Evolutionary conservation across 2,329 filamentous ascomycete genomes (phyloP), one percentile per base, ranked within the genome.

Genomic region (Huntiella abstrusa): DNA sequence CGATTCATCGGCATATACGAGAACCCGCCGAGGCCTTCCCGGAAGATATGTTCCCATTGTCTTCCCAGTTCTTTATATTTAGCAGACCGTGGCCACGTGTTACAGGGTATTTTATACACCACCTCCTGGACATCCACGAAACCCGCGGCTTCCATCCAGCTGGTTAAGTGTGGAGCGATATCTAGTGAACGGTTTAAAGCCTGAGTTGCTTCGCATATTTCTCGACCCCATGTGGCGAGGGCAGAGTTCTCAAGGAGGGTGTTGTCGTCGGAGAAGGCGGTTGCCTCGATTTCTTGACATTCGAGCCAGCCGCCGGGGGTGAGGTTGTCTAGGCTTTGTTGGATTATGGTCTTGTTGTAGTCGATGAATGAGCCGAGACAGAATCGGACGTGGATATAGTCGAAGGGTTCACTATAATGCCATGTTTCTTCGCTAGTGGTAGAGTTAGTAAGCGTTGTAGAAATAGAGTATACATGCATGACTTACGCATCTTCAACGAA

Each of bases 401-500:
- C 70, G 48, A 73, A 67, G 1, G 67, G 63, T 43, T 75, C 67
- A 3, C 69, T 67, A 55, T 65, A 70, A 38, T 65, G 62, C 69
- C 69, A 71, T 2, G 64, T 59, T 48, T 71, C 64, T 2, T 63
- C 60, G 13, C 68, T 69, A 47, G 41, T n/a, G 15, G 10, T 2
- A 15, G 7, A 12, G n/a, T 35, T 43, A 46, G 44, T 33, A n/a
- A 34, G 17, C 11, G 13, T 13, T 16, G 11, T 28, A 0, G 36
- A 10, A n/a, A 5, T 8, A 51, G 46, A 47, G 17, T 15, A 5
- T 22, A n/a, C 28, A 12, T 7, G 6, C n/a, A 10, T 7, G n/a
- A 57, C 60, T 53, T 56, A 61, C 59, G 61, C 62, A 54, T 86
- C 80, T 55, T 85, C 80, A 40, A 87, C 70, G 50, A 75, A 75